phyloP scores from a whole-genome alignment of 2,329 filamentous ascomycete genomes.

The Cladosporium oxysporum region DNA sequence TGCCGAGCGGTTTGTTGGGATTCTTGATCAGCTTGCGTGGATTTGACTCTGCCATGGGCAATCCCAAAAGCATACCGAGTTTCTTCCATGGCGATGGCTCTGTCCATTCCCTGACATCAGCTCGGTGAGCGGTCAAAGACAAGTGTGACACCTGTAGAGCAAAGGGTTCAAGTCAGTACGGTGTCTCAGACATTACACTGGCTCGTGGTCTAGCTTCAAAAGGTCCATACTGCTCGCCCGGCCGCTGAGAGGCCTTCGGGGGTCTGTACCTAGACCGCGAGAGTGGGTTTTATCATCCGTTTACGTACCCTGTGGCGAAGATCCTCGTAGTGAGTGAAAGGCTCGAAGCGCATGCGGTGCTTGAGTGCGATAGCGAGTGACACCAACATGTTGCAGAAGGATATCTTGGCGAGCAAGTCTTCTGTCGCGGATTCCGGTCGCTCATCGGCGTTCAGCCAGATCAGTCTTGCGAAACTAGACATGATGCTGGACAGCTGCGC shows the following conservation, averaged over 20 bases:
- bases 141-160: slow-evolving; percentile 60
- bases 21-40: slow-evolving; percentile 76
- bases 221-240: neutral
- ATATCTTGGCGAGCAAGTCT: slow-evolving; percentile 69
- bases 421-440: slow-evolving; percentile 55
- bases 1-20: slow-evolving; percentile 71
- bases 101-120: slow-evolving; percentile 48
- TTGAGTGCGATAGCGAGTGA: slow-evolving; percentile 78
- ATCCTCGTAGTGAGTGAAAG: slow-evolving; percentile 75
- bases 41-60: slow-evolving; percentile 76
- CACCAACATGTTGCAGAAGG: slow-evolving; percentile 74
- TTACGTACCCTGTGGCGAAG: slow-evolving; percentile 59
- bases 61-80: slow-evolving; percentile 69
- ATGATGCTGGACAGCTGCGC: slow-evolving; percentile 59
- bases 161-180: neutral
- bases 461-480: slow-evolving; percentile 56
- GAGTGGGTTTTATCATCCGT: neutral
- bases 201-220: neutral
- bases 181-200: neutral
- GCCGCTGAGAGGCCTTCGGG: neutral
- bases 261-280: neutral
- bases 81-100: slow-evolving; percentile 32
- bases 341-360: slow-evolving; percentile 81
- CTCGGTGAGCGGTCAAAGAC: slow-evolving; percentile 70
- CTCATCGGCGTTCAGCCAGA: slow-evolving; percentile 75